Base-by-base conservation (phyloP, 2,329 filamentous ascomycete species). In the Cercospora brassicicola region DNA sequence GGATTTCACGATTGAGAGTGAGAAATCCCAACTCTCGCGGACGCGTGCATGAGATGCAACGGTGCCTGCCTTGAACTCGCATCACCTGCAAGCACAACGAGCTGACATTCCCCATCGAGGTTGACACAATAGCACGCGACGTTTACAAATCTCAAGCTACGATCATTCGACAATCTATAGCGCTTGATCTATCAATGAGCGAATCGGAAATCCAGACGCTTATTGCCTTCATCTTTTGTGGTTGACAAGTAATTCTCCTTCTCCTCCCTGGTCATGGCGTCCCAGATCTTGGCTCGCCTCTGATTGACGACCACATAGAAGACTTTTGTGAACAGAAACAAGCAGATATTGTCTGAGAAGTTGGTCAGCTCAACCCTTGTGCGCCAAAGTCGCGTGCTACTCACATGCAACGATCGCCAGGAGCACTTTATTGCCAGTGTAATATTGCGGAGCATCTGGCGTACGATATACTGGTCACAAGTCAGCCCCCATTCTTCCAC, bases 261-360 rank as follows among this genome's bases (percentile, higher is more conserved):
- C 73, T 87, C 82, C 23, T 84, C 82, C 56, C 81, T 79, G 10
- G 76, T 82, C 81, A 88, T 82, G 10, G 76, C 77, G 11, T 80
- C 77, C 86, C 86, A 88, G 15, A 80, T 75, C 31, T 67, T 72
- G 10, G 39, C 82, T 82, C 64, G 30, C 13, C 33, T 53, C 70
- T 77, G 79, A 69, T 89, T 88, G 11, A 84, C 79, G 69, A 73
- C 77, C 1, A 85, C 75, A 71, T 89, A 89, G 71, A 86, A 88
- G 0, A 81, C 65, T 73, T 88, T 88, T 0, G 85, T 82, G 1
- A 79, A 76, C 2, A 86, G 64, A 69, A 87, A 87, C 0, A 87
- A 66, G 0, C 80, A 75, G 13, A 89, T 84, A 28, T 85, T 83
- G 39, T 23, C 84, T 77, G 2, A 82, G n/a, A 33, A 23, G 26